Evolutionary conservation across 495 filamentous ascomycete species (phyloP).

Genomic region (Poronia punctata): DNA sequence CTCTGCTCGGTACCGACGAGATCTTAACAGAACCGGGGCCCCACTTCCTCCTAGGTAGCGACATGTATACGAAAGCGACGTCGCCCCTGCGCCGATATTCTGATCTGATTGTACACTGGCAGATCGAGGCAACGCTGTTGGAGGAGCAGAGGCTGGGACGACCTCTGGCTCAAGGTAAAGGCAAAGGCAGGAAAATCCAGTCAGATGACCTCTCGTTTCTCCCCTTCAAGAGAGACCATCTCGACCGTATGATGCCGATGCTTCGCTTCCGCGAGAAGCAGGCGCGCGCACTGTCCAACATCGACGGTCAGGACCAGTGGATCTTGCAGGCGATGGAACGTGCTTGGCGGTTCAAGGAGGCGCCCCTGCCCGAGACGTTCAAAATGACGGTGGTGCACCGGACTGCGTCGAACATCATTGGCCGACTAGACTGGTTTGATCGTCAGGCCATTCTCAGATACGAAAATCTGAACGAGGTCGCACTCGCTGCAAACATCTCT

Average conservation of each 20-base stretch:
- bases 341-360: slow-evolving; percentile 65
- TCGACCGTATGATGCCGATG: slow-evolving; percentile 49
- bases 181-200: slow-evolving; percentile 11
- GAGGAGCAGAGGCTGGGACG: slow-evolving; percentile 55
- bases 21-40: slow-evolving; percentile 42
- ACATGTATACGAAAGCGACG: slow-evolving; percentile 72
- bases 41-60: slow-evolving; percentile 55
- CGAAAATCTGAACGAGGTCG: slow-evolving; percentile 24
- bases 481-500: slow-evolving; percentile 28
- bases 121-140: slow-evolving; percentile 75
- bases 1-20: slow-evolving; percentile 47
- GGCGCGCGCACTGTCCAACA: slow-evolving; percentile 22
- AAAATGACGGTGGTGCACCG: slow-evolving; percentile 39
- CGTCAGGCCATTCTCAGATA: slow-evolving; percentile 24
- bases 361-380: slow-evolving; percentile 54
- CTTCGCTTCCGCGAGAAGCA: slow-evolving; percentile 44
- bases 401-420: slow-evolving; percentile 12
- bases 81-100: slow-evolving; percentile 77
- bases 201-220: slow-evolving; percentile 34
- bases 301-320: slow-evolving; percentile 45
- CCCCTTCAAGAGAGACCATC: slow-evolving; percentile 52
- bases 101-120: slow-evolving; percentile 85
- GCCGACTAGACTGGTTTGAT: slow-evolving; percentile 36
- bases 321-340: slow-evolving; percentile 63
- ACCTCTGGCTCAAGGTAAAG: slow-evolving; percentile 39